Evolutionary conservation across 768 basidiomycete species (phyloP).

Genomic region (Mrakia hoshinonis): DNA sequence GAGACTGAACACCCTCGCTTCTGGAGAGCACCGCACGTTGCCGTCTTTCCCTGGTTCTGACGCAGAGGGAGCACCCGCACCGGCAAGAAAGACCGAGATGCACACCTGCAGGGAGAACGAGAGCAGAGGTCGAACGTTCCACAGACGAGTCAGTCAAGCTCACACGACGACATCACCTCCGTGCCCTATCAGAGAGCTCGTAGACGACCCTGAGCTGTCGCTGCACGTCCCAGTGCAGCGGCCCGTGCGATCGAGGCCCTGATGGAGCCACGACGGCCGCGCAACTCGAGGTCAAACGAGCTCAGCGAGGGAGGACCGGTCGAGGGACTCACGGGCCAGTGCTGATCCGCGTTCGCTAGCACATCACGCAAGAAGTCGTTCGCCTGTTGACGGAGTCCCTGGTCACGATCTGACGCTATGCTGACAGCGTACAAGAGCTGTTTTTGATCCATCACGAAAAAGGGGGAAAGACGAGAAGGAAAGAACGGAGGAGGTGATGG

Average conservation of each 20-base stretch:
- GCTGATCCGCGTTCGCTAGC: conserved; percentile 58
- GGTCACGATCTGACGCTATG: conserved; percentile 13
- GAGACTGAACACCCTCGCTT: conserved; percentile 39
- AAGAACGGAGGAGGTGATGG: background rate
- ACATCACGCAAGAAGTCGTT: conserved; percentile 70
- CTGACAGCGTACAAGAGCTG: conserved; percentile 27
- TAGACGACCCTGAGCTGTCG: too few species aligned
- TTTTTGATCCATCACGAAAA: conserved; percentile 23
- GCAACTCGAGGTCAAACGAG: too few species aligned
- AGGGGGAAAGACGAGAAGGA: background rate
- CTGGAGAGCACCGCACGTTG: conserved; percentile 38
- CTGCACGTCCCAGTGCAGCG: too few species aligned
- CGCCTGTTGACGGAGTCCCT: conserved; percentile 54
- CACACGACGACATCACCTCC: too few species aligned
- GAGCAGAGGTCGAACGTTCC: conserved; percentile 42
- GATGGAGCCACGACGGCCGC: too few species aligned
- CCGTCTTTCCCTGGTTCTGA: conserved; percentile 38
- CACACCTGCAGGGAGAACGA: conserved; percentile 37
- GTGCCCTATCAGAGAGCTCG: too few species aligned
- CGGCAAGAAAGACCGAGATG: conserved; percentile 40
- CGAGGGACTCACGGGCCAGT: conserved; percentile 68
- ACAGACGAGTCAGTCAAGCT: conserved; percentile 50
- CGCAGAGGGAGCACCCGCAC: conserved; percentile 39
- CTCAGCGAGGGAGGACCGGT: too few species aligned
- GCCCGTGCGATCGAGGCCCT: too few species aligned